Conservation (phyloP, 257 asterid species). For the Solanum ossicruentum region DNA sequence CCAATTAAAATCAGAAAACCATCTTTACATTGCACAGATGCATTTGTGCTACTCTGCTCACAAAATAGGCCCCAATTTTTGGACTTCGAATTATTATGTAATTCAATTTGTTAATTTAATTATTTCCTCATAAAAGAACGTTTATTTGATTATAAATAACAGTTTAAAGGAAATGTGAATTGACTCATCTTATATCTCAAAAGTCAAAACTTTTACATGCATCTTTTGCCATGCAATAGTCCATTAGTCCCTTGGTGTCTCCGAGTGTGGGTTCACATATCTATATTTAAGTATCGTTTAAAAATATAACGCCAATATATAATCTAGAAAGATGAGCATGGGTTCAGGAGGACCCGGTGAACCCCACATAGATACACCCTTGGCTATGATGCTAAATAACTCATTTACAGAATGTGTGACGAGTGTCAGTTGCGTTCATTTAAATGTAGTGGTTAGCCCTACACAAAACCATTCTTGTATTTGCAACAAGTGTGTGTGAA, state of each 20-base stretch:
- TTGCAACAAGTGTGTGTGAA: not conserved
- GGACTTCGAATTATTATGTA: not conserved
- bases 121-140: not conserved
- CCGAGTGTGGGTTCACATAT: too few species aligned
- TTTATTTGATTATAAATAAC: not conserved
- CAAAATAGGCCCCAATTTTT: not conserved
- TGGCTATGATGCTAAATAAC: not conserved
- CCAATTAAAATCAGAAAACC: not conserved
- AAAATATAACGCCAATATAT: too few species aligned
- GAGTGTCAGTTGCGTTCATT: not conserved
- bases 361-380: too few species aligned
- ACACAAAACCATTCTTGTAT: not conserved
- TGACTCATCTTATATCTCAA: not conserved
- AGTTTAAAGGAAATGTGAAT: not conserved
- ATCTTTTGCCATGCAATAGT: not conserved
- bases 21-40: not conserved
- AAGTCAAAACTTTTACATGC: not conserved
- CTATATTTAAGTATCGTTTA: too few species aligned
- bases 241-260: not conserved
- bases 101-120: not conserved
- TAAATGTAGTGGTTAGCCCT: not conserved
- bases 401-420: not conserved
- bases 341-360: too few species aligned
- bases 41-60: not conserved
- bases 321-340: too few species aligned